A percentile compares a stretch with the other conserved stretches of the same genome.
phyloP scores from a whole-genome alignment of 305 asterid genomes.

The Solanum hybrid region DNA sequence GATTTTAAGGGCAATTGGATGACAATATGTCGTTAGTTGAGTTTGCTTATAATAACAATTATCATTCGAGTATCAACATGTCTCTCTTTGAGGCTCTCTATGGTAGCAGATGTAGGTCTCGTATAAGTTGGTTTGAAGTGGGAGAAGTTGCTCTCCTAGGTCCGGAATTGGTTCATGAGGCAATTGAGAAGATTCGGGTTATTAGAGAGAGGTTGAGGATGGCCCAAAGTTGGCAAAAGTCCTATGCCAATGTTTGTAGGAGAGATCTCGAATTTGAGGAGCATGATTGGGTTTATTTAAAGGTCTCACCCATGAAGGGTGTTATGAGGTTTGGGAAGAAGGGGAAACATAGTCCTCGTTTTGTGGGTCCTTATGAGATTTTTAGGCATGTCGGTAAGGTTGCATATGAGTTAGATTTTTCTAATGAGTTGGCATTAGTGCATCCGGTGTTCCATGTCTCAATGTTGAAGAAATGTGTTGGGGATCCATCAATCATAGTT shows the following conservation, averaged over 20 bases:
- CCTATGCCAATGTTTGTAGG: not conserved
- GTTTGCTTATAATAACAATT: no score
- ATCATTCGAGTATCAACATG: no score
- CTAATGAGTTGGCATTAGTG: no score
- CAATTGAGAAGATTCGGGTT: not conserved
- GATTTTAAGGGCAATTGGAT: no score
- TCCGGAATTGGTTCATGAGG: not conserved
- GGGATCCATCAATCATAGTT: not conserved
- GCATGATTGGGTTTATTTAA: not conserved
- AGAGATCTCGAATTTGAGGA: not conserved
- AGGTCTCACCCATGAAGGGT: not conserved
- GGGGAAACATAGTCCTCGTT: not conserved
- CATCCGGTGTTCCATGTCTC: not conserved
- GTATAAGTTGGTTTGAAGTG: not conserved
- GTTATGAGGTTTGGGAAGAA: not conserved
- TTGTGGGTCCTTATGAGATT: not conserved
- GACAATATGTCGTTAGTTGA: no score
- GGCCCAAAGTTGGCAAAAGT: not conserved
- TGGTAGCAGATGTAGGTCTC: no score
- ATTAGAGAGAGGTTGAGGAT: not conserved
- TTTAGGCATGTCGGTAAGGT: not conserved
- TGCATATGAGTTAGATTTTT: not conserved
- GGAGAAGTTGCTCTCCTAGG: not conserved
- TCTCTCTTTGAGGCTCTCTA: no score
- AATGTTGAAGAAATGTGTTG: not conserved